Evolutionary conservation across 2,329 filamentous ascomycete genomes (phyloP).

Genomic region (Arthrobotrys iridis): DNA sequence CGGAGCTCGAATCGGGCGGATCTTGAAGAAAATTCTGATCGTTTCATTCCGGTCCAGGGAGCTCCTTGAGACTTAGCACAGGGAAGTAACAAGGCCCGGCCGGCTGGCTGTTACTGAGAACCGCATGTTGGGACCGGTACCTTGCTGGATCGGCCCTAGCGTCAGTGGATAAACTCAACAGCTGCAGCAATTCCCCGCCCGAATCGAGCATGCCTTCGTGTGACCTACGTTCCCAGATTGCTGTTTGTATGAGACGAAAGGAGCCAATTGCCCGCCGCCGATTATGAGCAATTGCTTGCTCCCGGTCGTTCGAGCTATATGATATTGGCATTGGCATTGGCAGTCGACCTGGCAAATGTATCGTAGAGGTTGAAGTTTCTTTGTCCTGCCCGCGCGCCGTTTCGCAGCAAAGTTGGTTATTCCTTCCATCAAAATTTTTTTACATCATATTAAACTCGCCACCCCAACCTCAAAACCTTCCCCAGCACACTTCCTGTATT

Average conservation of each 20-base stretch:
- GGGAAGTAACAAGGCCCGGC: neutral
- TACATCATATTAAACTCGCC: slow-evolving; percentile 40
- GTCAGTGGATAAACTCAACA: slow-evolving; percentile 32
- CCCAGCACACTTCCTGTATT: neutral
- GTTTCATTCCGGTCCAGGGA: slow-evolving; percentile 29
- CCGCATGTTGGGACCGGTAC: slow-evolving; percentile 18
- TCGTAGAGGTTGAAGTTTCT: slow-evolving; percentile 22
- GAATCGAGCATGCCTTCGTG: slow-evolving; percentile 41
- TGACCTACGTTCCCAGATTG: slow-evolving; percentile 29
- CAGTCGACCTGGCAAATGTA: too few species aligned
- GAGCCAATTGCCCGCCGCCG: slow-evolving; percentile 28
- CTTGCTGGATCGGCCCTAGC: slow-evolving; percentile 47
- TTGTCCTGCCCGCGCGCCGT: slow-evolving; percentile 22
- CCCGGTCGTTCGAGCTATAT: neutral
- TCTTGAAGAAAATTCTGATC: slow-evolving; percentile 45
- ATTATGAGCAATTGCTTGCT: slow-evolving; percentile 27
- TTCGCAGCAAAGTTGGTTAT: slow-evolving; percentile 25
- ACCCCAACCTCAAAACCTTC: slow-evolving; percentile 10
- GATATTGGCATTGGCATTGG: too few species aligned
- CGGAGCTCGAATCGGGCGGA: slow-evolving; percentile 31
- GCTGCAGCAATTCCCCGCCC: slow-evolving; percentile 42
- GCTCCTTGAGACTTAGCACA: slow-evolving; percentile 32
- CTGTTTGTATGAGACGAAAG: neutral
- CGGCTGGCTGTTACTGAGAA: neutral
- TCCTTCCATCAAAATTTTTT: slow-evolving; percentile 36